phyloP scores from a whole-genome alignment of 345 rosid genomes.

The Zanthoxylum bungeanum region DNA sequence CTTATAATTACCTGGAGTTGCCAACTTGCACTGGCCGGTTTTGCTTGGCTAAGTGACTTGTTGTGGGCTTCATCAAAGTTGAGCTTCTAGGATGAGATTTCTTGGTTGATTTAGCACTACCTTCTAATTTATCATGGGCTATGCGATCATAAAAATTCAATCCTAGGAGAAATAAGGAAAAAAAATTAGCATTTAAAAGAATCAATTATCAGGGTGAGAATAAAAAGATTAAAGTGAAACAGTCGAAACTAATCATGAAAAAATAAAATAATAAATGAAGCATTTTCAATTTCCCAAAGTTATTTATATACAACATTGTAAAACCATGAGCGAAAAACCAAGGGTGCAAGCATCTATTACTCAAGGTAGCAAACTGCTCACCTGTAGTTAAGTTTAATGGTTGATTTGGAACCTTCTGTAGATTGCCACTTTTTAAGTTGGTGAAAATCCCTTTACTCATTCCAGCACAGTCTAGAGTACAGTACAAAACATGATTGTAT shows the following conservation, averaged over 20 bases:
- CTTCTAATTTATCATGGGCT: constrained; percentile 32
- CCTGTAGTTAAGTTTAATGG: constrained; percentile 36
- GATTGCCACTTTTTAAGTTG: constrained; percentile 22
- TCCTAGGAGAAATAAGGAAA: constrained; percentile 30
- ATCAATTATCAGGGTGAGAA: background rate
- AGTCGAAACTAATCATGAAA: background rate
- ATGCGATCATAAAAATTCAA: constrained; percentile 30
- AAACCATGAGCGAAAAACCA: background rate
- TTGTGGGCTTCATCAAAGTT: constrained; percentile 94
- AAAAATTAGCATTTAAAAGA: background rate
- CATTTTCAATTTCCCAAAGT: background rate
- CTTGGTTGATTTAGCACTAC: constrained; percentile 41
- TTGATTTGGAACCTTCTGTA: constrained; percentile 28
- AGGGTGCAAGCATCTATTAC: background rate
- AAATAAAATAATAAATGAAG: background rate
- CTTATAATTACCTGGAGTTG: constrained; percentile 53
- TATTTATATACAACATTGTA: background rate
- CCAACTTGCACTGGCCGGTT: constrained; percentile 32
- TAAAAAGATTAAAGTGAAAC: too few relatives aligned
- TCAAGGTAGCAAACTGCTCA: constrained; percentile 17
- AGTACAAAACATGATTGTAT: constrained; percentile 1
- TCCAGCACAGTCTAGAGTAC: constrained; percentile 28
- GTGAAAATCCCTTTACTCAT: constrained; percentile 27
- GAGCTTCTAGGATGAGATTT: constrained; percentile 55
- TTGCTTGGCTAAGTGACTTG: constrained; percentile 83